A percentile compares a stretch with the other conserved stretches of the same genome.
These are phyloP conservation scores for Dioszegia hungarica DNA, from an alignment of 768 basidiomycete genomes.

Conservation along the genomic window DNA sequence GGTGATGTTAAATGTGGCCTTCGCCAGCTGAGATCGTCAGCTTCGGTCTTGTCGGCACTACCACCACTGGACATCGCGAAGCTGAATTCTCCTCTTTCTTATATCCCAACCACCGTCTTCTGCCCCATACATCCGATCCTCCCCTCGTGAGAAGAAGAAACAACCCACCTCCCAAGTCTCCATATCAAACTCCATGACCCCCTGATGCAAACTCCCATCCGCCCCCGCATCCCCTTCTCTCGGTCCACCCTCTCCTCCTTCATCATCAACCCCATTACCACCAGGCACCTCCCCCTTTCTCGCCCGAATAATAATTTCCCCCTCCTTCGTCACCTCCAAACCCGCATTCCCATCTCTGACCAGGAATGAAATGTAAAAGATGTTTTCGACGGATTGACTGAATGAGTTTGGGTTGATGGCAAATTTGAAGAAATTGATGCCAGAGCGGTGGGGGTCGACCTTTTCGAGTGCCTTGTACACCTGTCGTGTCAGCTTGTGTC, in stretches of 20 bases:
- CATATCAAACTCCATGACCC: conserved; percentile 88
- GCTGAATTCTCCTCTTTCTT: too few relatives aligned
- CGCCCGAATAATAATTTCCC: conserved; percentile 69
- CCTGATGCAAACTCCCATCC: conserved; percentile 67
- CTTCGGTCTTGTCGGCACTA: too few relatives aligned
- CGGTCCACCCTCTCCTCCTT: not conserved
- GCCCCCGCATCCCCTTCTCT: conserved; percentile 59
- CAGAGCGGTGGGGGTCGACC: conserved; percentile 37
- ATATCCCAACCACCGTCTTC: too few relatives aligned
- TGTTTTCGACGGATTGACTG: conserved; percentile 91
- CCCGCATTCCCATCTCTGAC: conserved; percentile 66
- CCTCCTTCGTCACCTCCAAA: conserved; percentile 54
- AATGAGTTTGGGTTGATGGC: conserved; percentile 86
- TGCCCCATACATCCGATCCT: too few relatives aligned
- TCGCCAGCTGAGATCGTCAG: conserved; percentile 62
- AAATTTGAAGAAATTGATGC: conserved; percentile 76
- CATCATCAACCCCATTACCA: too few relatives aligned
- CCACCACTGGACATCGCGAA: too few relatives aligned
- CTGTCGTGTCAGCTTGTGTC: conserved; percentile 49
- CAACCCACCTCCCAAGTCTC: conserved; percentile 72
- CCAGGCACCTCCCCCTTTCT: not conserved
- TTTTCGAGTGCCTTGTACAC: conserved; percentile 60
- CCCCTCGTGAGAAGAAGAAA: too few relatives aligned
- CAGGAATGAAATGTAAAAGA: conserved; percentile 91
- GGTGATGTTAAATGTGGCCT: conserved; percentile 75